Conservation (phyloP, 495 filamentous ascomycete species). For the Neurospora terricola region DNA sequence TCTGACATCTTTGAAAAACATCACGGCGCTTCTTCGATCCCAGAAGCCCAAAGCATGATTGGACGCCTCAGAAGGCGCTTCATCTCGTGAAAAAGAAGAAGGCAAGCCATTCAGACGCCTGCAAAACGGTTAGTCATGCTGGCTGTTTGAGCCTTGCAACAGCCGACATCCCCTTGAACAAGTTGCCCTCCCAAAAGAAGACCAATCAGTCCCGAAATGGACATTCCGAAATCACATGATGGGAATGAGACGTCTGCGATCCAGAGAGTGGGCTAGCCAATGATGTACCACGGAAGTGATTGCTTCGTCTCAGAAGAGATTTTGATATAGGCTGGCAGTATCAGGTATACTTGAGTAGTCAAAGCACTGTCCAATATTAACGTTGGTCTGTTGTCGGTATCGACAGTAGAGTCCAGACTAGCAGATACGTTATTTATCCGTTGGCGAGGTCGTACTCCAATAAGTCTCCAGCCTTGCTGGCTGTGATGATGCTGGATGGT, state of each 20-base stretch:
- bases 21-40: not conserved
- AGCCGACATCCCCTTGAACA: constrained; percentile 3
- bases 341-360: not conserved
- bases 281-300: not conserved
- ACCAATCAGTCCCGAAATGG: not conserved
- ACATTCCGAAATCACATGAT: not conserved
- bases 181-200: not conserved
- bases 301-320: not conserved
- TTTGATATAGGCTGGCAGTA: not conserved
- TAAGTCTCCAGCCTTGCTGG: not conserved
- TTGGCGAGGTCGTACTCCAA: not conserved
- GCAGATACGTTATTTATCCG: not conserved
- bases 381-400: not conserved
- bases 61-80: constrained; percentile 11
- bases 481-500: not conserved
- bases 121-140: not conserved
- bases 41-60: constrained; percentile 6
- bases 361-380: not conserved
- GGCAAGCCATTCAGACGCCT: constrained; percentile 11
- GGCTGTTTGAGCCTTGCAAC: constrained; percentile 7
- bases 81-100: constrained; percentile 4
- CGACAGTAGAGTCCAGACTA: not conserved
- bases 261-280: not conserved
- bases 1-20: not conserved
- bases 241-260: not conserved